Evolutionary conservation across 2,329 filamentous ascomycete species (phyloP), one percentile per base, ranked within the genome.

Genomic region (Alternaria atra): DNA sequence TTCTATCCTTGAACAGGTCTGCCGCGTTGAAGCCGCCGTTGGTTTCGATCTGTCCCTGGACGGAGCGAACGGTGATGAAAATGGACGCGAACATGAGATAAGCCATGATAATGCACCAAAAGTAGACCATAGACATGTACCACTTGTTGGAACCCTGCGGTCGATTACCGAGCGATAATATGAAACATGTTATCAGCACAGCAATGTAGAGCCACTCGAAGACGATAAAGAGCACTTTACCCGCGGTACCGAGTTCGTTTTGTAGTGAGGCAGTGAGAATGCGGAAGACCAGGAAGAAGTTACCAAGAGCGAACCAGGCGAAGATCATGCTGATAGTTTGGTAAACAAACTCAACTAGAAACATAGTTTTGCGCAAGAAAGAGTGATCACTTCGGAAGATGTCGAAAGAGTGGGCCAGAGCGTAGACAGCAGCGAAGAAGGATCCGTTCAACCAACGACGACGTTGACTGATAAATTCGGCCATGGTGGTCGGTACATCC

Each of bases 261-360:
- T 92, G 91, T 67, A 99, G 84, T 73, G 94, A 97, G 10, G 89
- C 90, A 1, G 94, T 98, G 66, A 99, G 84, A 76, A 99, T 98
- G 79, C 94, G 94, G 84, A 99, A 99, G 70, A 99, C 94, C 75
- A 99, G 83, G 86, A 98, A 99, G 86, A 99, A 99, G 82, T 99
- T 99, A 75, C 95, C 88, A 74, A 98, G 95, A 72, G 91, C 93
- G 77, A 99, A 98, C 95, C 95, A 99, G 54, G 95, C 94, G 78
- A 98, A 99, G 75, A 99, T 86, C 92, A 98, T 97, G 84, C 92
- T 97, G 80, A 94, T 86, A 1, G 93, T 95, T 80, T 97, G 94
- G 82, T 97, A 99, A 68, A 91, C 83, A 79, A 97, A 98, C 77
- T 99, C 95, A 68, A 98, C 80, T 72, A 97, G 87, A 80, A 99